Conservation (phyloP, 345 rosid species). For the Euphorbia tirucalli region DNA sequence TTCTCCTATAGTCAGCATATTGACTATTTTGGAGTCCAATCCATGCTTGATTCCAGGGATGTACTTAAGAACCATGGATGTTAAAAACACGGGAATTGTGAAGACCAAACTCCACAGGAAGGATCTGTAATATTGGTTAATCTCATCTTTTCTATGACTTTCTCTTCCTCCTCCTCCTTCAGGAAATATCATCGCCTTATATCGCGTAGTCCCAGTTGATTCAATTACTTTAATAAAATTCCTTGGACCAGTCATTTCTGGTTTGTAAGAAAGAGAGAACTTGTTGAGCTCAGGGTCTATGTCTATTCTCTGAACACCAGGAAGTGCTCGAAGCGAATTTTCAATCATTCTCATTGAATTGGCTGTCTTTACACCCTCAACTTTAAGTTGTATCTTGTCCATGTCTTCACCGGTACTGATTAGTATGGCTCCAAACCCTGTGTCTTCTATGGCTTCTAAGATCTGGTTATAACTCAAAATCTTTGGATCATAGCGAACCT, state of each 20-base stretch:
- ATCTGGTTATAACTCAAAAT: conserved; percentile 38
- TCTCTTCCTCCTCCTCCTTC: conserved; percentile 63
- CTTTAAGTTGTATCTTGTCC: conserved; percentile 66
- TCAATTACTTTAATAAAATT: conserved; percentile 69
- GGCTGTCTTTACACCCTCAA: conserved; percentile 57
- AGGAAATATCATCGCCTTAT: conserved; percentile 64
- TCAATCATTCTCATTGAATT: conserved; percentile 50
- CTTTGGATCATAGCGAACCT: conserved; percentile 62
- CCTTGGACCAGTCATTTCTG: conserved; percentile 78
- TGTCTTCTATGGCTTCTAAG: conserved; percentile 46
- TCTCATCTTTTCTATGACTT: conserved; percentile 54
- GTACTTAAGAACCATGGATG: conserved; percentile 81
- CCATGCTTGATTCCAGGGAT: conserved; percentile 60
- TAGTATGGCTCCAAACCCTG: conserved; percentile 72
- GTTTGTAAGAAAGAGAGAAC: conserved; percentile 60
- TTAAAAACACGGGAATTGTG: conserved; percentile 74
- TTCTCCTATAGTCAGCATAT: conserved; percentile 73
- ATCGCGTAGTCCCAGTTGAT: conserved; percentile 66
- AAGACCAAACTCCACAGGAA: conserved; percentile 88
- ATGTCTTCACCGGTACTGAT: conserved; percentile 69
- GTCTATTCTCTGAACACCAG: conserved; percentile 58
- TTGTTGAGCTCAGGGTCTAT: conserved; percentile 32
- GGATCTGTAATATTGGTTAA: conserved; percentile 55
- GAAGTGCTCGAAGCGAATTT: conserved; percentile 77
- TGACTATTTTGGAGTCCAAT: conserved; percentile 61